phyloP scores from a whole-genome alignment of 257 asterid species.

The Cruciata laevipes region DNA sequence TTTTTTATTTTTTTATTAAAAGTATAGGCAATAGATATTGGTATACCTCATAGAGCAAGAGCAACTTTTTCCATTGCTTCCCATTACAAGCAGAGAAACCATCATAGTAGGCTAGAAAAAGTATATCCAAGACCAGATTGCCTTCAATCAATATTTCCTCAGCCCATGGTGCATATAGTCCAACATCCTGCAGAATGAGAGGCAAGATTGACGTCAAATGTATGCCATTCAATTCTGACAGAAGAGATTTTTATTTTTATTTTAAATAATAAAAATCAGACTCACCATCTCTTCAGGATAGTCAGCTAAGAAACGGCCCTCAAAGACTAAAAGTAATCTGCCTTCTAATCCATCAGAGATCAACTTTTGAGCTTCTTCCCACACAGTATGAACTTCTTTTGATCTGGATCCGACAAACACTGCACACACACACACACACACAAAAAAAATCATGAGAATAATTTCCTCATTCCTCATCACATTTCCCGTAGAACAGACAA shows the following conservation, averaged over 20 bases:
- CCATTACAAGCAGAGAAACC: constrained; percentile 62
- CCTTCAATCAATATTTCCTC: constrained; percentile 82
- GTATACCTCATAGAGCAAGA: constrained; percentile 71
- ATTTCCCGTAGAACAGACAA: too few relatives aligned
- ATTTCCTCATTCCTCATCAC: not conserved
- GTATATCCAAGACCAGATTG: constrained; percentile 74
- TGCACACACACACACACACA: constrained; percentile 19
- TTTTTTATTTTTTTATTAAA: constrained; percentile 7
- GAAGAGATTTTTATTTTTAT: constrained; percentile 2
- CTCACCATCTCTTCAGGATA: constrained; percentile 83
- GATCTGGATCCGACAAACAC: constrained; percentile 48
- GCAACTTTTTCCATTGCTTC: constrained; percentile 68
- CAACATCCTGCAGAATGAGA: constrained; percentile 55
- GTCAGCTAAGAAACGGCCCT: constrained; percentile 59
- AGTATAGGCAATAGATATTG: constrained; percentile 7
- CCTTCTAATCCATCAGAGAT: constrained; percentile 66
- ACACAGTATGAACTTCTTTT: constrained; percentile 38
- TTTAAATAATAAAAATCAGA: constrained; percentile 6
- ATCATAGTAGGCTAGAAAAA: constrained; percentile 78
- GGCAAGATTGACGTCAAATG: constrained; percentile 11
- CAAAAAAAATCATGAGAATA: not conserved
- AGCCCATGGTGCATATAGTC: constrained; percentile 76
- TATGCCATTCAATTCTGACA: constrained; percentile 14
- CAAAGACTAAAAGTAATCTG: constrained; percentile 47
- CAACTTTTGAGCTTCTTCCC: constrained; percentile 61